Evolutionary conservation across 2,329 filamentous ascomycete species (phyloP).

Genomic region (Sporothrix euskadiensis): DNA sequence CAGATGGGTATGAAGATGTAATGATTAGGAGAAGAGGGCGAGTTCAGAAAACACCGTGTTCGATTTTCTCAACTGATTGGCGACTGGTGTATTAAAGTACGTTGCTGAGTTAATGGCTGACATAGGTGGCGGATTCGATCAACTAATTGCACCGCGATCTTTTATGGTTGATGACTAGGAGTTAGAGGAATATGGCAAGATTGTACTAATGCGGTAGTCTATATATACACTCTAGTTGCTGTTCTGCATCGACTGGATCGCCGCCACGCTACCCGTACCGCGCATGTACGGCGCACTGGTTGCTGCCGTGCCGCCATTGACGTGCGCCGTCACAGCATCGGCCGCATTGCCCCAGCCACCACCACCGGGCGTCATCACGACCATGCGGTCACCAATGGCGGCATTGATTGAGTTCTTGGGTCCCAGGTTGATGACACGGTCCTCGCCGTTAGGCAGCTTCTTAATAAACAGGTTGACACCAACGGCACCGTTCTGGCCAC

Average conservation of each 20-base stretch:
- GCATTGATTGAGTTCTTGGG: constrained; percentile 62
- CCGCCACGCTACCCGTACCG: constrained; percentile 21
- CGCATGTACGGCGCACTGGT: constrained; percentile 10
- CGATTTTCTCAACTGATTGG: too few relatives aligned
- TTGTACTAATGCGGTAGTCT: too few relatives aligned
- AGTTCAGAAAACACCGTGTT: too few relatives aligned
- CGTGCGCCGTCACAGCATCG: background rate
- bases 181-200: too few relatives aligned
- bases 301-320: constrained; percentile 1
- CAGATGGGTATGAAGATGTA: too few relatives aligned
- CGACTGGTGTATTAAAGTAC: too few relatives aligned
- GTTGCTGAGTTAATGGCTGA: too few relatives aligned
- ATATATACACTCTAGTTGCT: constrained; percentile 12
- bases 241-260: constrained; percentile 26
- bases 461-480: constrained; percentile 33
- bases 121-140: too few relatives aligned
- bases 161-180: too few relatives aligned
- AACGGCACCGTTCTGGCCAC: constrained; percentile 36
- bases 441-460: constrained; percentile 21
- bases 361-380: constrained; percentile 62
- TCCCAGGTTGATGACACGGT: constrained; percentile 53
- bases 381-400: constrained; percentile 59
- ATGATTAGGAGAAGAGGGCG: too few relatives aligned
- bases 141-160: too few relatives aligned
- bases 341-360: constrained; percentile 56